Percentiles rank a stretch among this genome's conserved stretches.
These are phyloP conservation scores for Candida nanaspora DNA, from an alignment of 805 yeast species.

Conservation along the genomic window DNA sequence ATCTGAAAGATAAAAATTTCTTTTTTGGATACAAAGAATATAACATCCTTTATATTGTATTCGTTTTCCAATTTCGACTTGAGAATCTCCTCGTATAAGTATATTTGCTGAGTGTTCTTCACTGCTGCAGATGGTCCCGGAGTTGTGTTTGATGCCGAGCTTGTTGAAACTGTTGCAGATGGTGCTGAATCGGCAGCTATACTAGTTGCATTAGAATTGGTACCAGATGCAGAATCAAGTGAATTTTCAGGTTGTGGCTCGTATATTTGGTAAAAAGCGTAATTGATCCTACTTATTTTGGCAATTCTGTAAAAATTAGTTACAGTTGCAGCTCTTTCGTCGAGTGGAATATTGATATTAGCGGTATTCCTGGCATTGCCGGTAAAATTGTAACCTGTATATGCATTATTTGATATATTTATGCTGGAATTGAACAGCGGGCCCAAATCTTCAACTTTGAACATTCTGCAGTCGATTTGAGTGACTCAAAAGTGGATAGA, in stretches of 20 bases:
- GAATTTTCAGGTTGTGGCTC: slow-evolving; percentile 6
- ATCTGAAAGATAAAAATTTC: slow-evolving; percentile 26
- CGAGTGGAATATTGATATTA: neutral
- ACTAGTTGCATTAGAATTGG: neutral
- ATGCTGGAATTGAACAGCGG: slow-evolving; percentile 14
- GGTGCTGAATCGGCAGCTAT: neutral
- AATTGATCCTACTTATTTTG: slow-evolving; percentile 18
- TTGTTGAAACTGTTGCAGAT: neutral
- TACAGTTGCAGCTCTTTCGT: slow-evolving; percentile 14
- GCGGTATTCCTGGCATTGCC: neutral
- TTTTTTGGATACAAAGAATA: slow-evolving; percentile 22
- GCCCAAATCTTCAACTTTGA: slow-evolving; percentile 13
- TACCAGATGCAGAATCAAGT: neutral
- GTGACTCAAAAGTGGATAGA: too few species aligned
- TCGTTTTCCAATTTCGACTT: slow-evolving; percentile 19
- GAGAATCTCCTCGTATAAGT: slow-evolving; percentile 20
- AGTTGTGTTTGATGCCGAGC: neutral
- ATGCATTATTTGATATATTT: neutral
- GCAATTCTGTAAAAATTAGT: slow-evolving; percentile 26
- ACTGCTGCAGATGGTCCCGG: neutral
- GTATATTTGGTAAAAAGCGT: slow-evolving; percentile 23
- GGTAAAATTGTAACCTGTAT: neutral
- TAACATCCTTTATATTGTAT: slow-evolving; percentile 20
- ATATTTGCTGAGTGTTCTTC: slow-evolving; percentile 15
- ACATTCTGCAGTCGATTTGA: slow-evolving; percentile 5